Percentiles rank a stretch among this genome's conserved stretches.
These are phyloP conservation scores for Eucalyptus grandis DNA, from an alignment of 345 rosid species.

Conservation along the genomic window DNA sequence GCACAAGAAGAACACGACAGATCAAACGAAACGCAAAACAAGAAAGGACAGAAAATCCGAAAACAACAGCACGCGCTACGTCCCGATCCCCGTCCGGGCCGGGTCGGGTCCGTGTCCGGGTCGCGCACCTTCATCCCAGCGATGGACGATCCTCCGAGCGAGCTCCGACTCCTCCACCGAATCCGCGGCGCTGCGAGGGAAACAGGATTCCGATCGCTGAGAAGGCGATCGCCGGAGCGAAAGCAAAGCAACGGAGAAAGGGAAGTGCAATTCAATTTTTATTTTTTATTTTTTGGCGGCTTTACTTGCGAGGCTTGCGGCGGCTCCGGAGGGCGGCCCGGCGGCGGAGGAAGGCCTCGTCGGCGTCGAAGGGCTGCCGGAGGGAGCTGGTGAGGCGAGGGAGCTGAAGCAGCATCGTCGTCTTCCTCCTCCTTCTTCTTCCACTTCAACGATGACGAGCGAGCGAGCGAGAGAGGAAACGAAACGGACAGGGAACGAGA, in stretches of 20 bases:
- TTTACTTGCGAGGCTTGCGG: conserved; percentile 43
- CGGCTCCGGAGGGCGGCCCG: conserved; percentile 47
- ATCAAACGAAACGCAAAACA: not conserved
- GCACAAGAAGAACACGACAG: not conserved
- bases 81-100: not conserved
- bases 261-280: not conserved
- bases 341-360: conserved; percentile 81
- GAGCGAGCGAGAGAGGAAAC: not conserved
- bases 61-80: not conserved
- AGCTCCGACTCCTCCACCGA: conserved; percentile 64
- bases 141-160: conserved; percentile 63
- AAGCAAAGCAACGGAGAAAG: not conserved
- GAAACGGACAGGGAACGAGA: not conserved
- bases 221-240: not conserved
- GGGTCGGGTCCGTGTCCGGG: not conserved
- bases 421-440: not conserved
- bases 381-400: conserved; percentile 85
- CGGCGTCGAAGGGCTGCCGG: conserved; percentile 77
- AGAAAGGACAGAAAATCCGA: not conserved
- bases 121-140: conserved; percentile 81
- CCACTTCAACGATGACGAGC: not conserved
- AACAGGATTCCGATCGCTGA: not conserved
- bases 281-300: no score
- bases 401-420: conserved; percentile 49
- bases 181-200: conserved; percentile 11